These are phyloP conservation scores for Juglanconis sp. DNA, from an alignment of 2,329 filamentous ascomycete species.

Conservation along the genomic window DNA sequence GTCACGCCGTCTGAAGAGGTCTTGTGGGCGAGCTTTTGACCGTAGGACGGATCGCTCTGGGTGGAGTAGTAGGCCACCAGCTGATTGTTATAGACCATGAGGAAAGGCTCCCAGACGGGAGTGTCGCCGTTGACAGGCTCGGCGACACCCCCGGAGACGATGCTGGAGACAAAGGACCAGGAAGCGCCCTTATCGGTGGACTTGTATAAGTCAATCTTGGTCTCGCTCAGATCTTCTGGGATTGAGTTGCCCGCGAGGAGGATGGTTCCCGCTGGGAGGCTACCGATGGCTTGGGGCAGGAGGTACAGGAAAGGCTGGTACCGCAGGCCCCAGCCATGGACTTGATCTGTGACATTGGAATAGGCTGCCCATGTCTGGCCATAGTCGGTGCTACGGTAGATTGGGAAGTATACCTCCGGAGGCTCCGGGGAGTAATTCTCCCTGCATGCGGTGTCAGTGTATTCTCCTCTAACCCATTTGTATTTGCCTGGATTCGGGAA, in stretches of 20 bases:
- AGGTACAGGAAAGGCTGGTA: slow-evolving; percentile 68
- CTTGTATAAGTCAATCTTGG: slow-evolving; percentile 67
- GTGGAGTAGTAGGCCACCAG: slow-evolving; percentile 70
- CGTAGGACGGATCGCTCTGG: slow-evolving; percentile 62
- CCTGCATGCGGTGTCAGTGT: not conserved
- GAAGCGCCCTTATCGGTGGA: slow-evolving; percentile 56
- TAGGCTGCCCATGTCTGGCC: slow-evolving; percentile 60
- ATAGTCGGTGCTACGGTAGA: slow-evolving; percentile 48
- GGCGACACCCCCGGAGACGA: slow-evolving; percentile 60
- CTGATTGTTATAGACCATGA: slow-evolving; percentile 55
- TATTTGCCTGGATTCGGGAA: no score
- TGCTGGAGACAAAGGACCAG: slow-evolving; percentile 65
- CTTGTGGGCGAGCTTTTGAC: slow-evolving; percentile 68
- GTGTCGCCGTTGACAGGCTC: slow-evolving; percentile 61
- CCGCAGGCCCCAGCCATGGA: slow-evolving; percentile 62
- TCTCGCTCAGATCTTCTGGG: slow-evolving; percentile 60
- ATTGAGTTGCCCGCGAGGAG: slow-evolving; percentile 52
- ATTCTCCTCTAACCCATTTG: no score
- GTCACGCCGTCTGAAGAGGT: slow-evolving; percentile 53
- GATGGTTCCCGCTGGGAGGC: slow-evolving; percentile 59
- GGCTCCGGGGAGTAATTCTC: not conserved
- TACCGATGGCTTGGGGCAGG: slow-evolving; percentile 54
- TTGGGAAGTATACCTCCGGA: slow-evolving; percentile 40
- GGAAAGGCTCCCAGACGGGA: slow-evolving; percentile 70
- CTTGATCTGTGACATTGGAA: slow-evolving; percentile 59